Conservation (phyloP, 768 basidiomycete genomes). For the Phylloporus sp. region DNA sequence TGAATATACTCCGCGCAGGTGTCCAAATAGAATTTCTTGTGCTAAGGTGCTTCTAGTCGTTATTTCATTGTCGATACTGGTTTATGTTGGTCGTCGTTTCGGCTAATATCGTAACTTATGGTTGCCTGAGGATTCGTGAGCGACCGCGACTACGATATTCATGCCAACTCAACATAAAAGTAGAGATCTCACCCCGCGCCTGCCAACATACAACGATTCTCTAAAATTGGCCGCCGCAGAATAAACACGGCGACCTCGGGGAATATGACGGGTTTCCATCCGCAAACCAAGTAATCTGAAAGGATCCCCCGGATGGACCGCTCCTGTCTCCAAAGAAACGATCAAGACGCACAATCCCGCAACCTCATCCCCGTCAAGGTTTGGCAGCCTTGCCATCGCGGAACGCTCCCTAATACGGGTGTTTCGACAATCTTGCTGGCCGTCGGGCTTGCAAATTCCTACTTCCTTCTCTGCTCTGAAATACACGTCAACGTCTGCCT, state of each 20-base stretch:
- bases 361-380: slow-evolving; percentile 21
- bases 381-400: slow-evolving; percentile 31
- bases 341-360: slow-evolving; percentile 14
- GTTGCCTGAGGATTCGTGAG: slow-evolving; percentile 8
- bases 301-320: slow-evolving; percentile 2
- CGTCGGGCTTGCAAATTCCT: not conserved
- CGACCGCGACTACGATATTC: slow-evolving; percentile 10
- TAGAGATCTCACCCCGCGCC: slow-evolving; percentile 25
- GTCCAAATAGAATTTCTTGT: slow-evolving; percentile 34
- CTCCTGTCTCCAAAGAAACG: slow-evolving; percentile 15
- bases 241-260: slow-evolving; percentile 17
- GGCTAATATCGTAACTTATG: slow-evolving; percentile 20
- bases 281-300: slow-evolving; percentile 18
- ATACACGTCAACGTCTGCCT: slow-evolving; percentile 32
- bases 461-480: slow-evolving; percentile 28
- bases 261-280: slow-evolving; percentile 10
- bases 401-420: slow-evolving; percentile 45
- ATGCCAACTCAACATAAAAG: slow-evolving; percentile 20
- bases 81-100: slow-evolving; percentile 16
- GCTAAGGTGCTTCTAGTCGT: slow-evolving; percentile 21
- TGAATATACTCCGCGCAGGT: slow-evolving; percentile 16
- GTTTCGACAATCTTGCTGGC: slow-evolving; percentile 5
- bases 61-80: slow-evolving; percentile 16
- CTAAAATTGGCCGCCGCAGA: slow-evolving; percentile 19
- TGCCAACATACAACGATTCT: slow-evolving; percentile 9